Evolutionary conservation across 345 rosid species (phyloP), one percentile per base, ranked within the genome.

Genomic region (Euphorbia tirucalli): DNA sequence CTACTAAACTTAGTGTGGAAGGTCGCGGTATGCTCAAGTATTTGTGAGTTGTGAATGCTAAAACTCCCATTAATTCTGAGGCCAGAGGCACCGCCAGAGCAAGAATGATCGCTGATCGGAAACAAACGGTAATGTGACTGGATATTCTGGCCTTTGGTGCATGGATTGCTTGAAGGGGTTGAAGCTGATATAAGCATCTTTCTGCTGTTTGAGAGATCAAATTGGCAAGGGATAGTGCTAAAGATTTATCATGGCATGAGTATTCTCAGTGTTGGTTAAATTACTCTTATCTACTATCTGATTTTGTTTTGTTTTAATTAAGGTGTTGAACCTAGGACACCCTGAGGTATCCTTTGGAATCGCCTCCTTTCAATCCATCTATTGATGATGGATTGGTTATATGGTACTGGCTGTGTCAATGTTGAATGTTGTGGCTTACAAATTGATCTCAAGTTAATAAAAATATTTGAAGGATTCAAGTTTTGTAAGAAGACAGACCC

Each of bases 21-120:
- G 98, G 99, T 62, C 93, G 98, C 59, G 99, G 99, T 27, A 95
- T 95, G 99, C 73, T 87, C 50, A 95, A 95, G 73, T 95, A 95
- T 84, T 85, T 95, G 73, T 92, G 69, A 77, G n/a, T 31, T 32
- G 37, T 30, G 44, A 16, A 39, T 31, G 25, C 65, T 16, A 11
- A 13, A 27, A 4, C 35, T 18, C 69, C 35, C 31, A 13, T 50
- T 46, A 30, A 35, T 14, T 31, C 9, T 16, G 2, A 56, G 27
- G 27, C 7, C 63, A 21, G 11, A 37, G 30, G 7, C 35, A 2
- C 41, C 15, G 64, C 22, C 21, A 37, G 13, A 6, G 16, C 27
- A 15, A 9, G 37, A 11, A n/a, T 63, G 43, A 11, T 43, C 24
- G 58, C 43, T 28, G 58, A 5, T 11, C 56, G 19, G 52, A 24